Conservation (phyloP, 371 early-diverging fungal genomes). For the Apophysomyces sp. region DNA sequence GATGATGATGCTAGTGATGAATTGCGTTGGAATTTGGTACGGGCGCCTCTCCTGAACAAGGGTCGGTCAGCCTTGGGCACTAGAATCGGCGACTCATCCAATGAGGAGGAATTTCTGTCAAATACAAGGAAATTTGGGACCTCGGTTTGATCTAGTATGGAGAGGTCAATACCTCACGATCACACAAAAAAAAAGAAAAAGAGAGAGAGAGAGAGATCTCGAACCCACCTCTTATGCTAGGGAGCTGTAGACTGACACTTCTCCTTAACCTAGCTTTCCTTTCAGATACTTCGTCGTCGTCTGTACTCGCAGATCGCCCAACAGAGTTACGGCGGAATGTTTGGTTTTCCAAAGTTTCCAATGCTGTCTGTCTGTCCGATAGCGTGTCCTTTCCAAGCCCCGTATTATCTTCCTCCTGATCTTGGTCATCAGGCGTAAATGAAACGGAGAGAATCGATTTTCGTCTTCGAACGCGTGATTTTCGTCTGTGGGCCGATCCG, state of each 20-base stretch:
- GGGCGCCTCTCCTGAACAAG: slow-evolving; percentile 48
- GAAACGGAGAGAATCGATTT: slow-evolving; percentile 52
- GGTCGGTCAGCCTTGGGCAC: slow-evolving; percentile 49
- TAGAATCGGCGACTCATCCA: slow-evolving; percentile 46
- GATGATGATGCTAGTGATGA: slow-evolving; percentile 32
- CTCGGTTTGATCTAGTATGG: slow-evolving; percentile 10
- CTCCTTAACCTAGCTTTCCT: slow-evolving; percentile 33
- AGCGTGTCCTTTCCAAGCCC: slow-evolving; percentile 2
- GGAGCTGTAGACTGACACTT: slow-evolving; percentile 45
- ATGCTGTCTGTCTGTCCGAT: slow-evolving; percentile 5
- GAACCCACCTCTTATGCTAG: slow-evolving; percentile 32
- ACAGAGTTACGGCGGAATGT: neutral
- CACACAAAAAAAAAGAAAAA: neutral
- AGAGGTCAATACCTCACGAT: neutral
- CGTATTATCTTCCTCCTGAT: slow-evolving; percentile 24
- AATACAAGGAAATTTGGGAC: slow-evolving; percentile 44
- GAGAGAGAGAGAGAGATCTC: neutral
- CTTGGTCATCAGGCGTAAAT: slow-evolving; percentile 42
- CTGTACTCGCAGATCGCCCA: slow-evolving; percentile 6
- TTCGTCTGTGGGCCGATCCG: slow-evolving; percentile 31
- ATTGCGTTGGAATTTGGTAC: slow-evolving; percentile 52
- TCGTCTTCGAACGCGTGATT: slow-evolving; percentile 34
- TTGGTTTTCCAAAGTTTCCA: slow-evolving; percentile 14
- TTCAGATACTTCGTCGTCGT: slow-evolving; percentile 4
- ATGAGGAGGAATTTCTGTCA: slow-evolving; percentile 50